Evolutionary conservation across 345 rosid genomes (phyloP).

Genomic region (Erucastrum elatum): DNA sequence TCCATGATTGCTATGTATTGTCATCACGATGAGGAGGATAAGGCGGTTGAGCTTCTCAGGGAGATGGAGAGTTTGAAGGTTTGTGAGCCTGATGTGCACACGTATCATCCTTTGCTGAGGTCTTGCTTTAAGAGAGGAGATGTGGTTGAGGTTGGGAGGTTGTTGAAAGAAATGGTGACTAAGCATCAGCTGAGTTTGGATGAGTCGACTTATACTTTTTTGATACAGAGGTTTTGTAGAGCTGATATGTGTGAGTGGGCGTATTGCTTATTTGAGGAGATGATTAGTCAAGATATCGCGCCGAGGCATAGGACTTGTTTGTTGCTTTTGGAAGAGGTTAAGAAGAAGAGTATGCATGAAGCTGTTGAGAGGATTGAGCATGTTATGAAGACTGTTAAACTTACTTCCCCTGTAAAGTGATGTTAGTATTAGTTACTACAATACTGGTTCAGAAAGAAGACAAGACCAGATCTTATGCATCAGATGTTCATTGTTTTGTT

Average conservation of each 20-base stretch:
- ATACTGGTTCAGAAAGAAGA: neutral
- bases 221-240: slow-evolving; percentile 79
- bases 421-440: neutral
- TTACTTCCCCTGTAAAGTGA: slow-evolving; percentile 35
- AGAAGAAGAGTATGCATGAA: slow-evolving; percentile 51
- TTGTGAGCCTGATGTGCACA: slow-evolving; percentile 69
- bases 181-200: slow-evolving; percentile 84
- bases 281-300: slow-evolving; percentile 64
- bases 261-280: slow-evolving; percentile 65
- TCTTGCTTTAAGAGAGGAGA: slow-evolving; percentile 66
- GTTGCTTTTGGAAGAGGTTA: slow-evolving; percentile 65
- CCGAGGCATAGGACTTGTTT: slow-evolving; percentile 65
- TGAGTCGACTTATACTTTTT: slow-evolving; percentile 60
- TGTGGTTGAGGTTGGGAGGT: slow-evolving; percentile 52
- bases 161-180: slow-evolving; percentile 69
- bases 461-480: neutral
- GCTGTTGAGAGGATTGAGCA: slow-evolving; percentile 59
- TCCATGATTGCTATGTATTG: slow-evolving; percentile 81
- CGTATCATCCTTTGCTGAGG: slow-evolving; percentile 69
- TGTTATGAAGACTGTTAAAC: slow-evolving; percentile 52
- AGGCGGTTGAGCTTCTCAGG: slow-evolving; percentile 52
- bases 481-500: slow-evolving; percentile 5
- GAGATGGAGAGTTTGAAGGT: slow-evolving; percentile 51
- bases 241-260: slow-evolving; percentile 69
- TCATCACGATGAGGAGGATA: slow-evolving; percentile 46